Evolutionary conservation across 352 stramenopile species (phyloP), one percentile per base, ranked within the genome.

Genomic region (Phytopythium mirpurense): DNA sequence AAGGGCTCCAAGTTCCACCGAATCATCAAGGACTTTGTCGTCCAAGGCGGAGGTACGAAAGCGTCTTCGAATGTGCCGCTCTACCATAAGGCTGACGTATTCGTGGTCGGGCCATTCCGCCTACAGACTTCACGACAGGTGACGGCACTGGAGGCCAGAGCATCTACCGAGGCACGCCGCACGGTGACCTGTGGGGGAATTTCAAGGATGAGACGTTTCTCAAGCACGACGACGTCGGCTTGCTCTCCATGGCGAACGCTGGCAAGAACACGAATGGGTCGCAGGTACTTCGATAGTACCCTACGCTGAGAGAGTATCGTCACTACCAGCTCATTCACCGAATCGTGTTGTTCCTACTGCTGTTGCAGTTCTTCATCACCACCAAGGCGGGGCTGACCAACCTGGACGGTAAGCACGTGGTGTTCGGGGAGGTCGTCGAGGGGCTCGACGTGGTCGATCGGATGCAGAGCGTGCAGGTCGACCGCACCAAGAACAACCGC

Each of bases 391-490:
- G 62, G 1, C 65, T 88, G 29, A 80, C 68, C 21, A 88, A 87
- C 51, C 51, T 90, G 16, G 93, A 99, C 74, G 88, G 83, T 32
- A 98, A 98, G 71, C 96, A 99, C 67, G 84, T 97, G 6, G 94
- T 99, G 9, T 99, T 99, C 79, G 96, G 96, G 26, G 91, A 97
- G 62, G 83, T 97, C 15, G 62, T 96, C 38, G 80, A 95, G 27
- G 77, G 80, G 19, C 67, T 88, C 29, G 73, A 85, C n/a, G 63
- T 90, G 14, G 78, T 90, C 18, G 74, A 88, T 56, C 53, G 62
- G 19, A 87, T 90, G 67, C 77, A 88, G 51, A 72, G 68, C 35
- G 77, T 88, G 7, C 59, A 85, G 32, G 77, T 88, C 26, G 70
- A 68, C 48, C 60, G 66, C 24, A 60, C 62, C 44, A 70, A 60